phyloP scores from a whole-genome alignment of 257 asterid species.

The Verbascum thapsus region DNA sequence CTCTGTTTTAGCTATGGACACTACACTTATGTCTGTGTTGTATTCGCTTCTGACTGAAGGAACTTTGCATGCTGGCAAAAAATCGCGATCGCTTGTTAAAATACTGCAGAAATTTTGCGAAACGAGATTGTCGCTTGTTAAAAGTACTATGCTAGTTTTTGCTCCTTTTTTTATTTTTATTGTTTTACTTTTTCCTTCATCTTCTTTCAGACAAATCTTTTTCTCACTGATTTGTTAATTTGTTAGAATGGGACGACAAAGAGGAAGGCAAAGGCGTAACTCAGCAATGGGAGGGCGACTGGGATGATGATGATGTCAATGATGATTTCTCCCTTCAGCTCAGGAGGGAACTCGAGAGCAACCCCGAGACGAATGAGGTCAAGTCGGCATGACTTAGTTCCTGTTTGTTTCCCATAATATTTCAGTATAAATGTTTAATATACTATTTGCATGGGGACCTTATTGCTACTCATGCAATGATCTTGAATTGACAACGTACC shows the following conservation, averaged over 20 bases:
- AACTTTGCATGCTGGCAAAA: constrained; percentile 54
- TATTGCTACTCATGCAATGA: background rate
- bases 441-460: constrained; percentile 6
- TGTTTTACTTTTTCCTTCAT: background rate
- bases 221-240: background rate
- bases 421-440: background rate
- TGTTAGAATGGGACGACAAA: constrained; percentile 63
- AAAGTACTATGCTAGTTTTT: background rate
- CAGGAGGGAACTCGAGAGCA: constrained; percentile 69
- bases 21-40: constrained; percentile 50
- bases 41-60: constrained; percentile 60
- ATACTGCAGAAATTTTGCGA: constrained; percentile 63
- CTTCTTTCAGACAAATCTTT: constrained; percentile 4
- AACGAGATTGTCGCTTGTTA: constrained; percentile 34
- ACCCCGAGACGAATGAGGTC: constrained; percentile 52
- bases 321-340: constrained; percentile 85
- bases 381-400: constrained; percentile 33
- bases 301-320: constrained; percentile 84
- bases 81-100: constrained; percentile 57
- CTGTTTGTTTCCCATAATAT: background rate
- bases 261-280: constrained; percentile 66
- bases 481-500: background rate
- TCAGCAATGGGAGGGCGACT: constrained; percentile 88
- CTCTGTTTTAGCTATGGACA: constrained; percentile 46
- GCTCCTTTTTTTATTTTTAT: background rate